These are phyloP conservation scores for Dictyostelium discoideum DNA, from an alignment of 78 protist species.

Conservation along the genomic window dicty_2.7 NC_007090.3:562501-563000, in stretches of 20 bases:
- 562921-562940: no score
- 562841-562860: slow-evolving; percentile 77
- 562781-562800: slow-evolving; percentile 48
- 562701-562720: slow-evolving; percentile 75
- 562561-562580: not conserved
- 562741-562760: slow-evolving; percentile 61
- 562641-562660: slow-evolving; percentile 59
- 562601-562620: no score
- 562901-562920: not conserved
- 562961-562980: no score
- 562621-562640: slow-evolving; percentile 60
- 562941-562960: no score
- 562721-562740: slow-evolving; percentile 84
- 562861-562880: slow-evolving; percentile 73
- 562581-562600: not conserved
- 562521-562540: slow-evolving; percentile 23
- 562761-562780: slow-evolving; percentile 60
- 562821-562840: slow-evolving; percentile 77
- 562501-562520: slow-evolving; percentile 56
- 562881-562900: slow-evolving; percentile 60
- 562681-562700: slow-evolving; percentile 82
- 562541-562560: no score
- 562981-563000: not conserved
- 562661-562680: slow-evolving; percentile 51
- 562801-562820: slow-evolving; percentile 85